Base-by-base conservation (phyloP, 2,329 filamentous ascomycete species). In the Fusarium longipes region DNA sequence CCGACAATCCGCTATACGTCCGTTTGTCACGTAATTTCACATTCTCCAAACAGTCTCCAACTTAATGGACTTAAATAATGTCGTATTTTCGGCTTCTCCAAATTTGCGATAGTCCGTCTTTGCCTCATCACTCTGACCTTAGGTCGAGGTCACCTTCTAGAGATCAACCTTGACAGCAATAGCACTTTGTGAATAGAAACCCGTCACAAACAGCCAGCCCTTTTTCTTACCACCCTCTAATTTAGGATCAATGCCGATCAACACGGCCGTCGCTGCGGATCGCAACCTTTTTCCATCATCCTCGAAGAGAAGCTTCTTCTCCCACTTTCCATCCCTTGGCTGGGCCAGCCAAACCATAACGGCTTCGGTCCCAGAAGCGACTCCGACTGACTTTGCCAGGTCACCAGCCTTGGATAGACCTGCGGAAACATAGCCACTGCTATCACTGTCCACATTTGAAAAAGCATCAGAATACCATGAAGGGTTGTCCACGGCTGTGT, bases 121-220 rank as follows among this genome's bases (percentile, higher is more conserved):
- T 6, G 3, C 14, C 3, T 22, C 7, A 32, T 9, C 32, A 49
- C 12, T 5, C 2, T 2, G 3, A 17, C 2, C 7, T 2, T 14
- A 14, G 5, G 15, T 20, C 0, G 2, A 5, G 1, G 6, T 17
- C n/a, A 17, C 10, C 5, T 17, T 36, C 17, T n/a, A 67, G 6
- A 89, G 72, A 65, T 86, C 80, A 30, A 89, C 81, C 73, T 83
- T 83, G 20, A 85, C 79, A 12, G 85, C 85, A 62, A 87, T 71
- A 32, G 84, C 76, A 57, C 74, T 81, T 30, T 78, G 76, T 4
- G 85, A 82, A 60, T 84, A 62, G 55, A 87, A 86, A 0, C 87
- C 87, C 0, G 86, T 86, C 3, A 84, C 82, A 73, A 86, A 89
- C 17, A 89, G 71, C 85, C 85, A 87, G 0, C 82, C 87, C 60